Conservation (phyloP, 108 stramenopile genomes). For the Bacterosira constricta region DNA sequence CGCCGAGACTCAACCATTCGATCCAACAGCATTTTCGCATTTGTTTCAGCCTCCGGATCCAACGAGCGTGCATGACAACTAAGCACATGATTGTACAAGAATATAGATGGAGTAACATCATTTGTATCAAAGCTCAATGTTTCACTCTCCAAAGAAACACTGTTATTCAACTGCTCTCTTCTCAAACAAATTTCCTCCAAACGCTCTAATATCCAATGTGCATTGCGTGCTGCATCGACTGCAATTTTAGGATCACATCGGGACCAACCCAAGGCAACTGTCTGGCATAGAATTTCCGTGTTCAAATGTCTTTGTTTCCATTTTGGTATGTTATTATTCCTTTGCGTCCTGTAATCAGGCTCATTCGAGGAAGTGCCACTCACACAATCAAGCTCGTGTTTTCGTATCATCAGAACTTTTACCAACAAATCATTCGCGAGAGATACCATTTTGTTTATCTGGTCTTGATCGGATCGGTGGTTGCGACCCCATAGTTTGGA, state of each 20-base stretch:
- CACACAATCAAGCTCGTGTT: constrained; percentile 9
- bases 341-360: neutral
- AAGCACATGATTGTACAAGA: constrained; percentile 38
- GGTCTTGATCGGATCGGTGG: constrained; percentile 2
- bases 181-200: constrained; percentile 17
- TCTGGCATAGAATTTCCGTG: constrained; percentile 35
- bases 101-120: constrained; percentile 24
- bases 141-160: neutral
- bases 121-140: constrained; percentile 5
- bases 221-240: constrained; percentile 22
- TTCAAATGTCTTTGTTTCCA: neutral
- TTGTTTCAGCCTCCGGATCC: constrained; percentile 20
- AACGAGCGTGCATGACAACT: constrained; percentile 39
- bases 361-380: neutral
- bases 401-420: constrained; percentile 8
- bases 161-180: neutral
- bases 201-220: constrained; percentile 26
- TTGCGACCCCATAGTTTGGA: constrained; percentile 43
- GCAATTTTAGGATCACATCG: constrained; percentile 31
- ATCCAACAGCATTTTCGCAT: constrained; percentile 12
- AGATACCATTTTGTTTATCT: constrained; percentile 21
- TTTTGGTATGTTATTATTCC: neutral
- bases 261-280: constrained; percentile 38
- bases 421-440: constrained; percentile 30
- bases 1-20: constrained; percentile 14